Evolutionary conservation across 345 rosid genomes (phyloP), one percentile per base, ranked within the genome.

Genomic region (Rhizophora mangle): DNA sequence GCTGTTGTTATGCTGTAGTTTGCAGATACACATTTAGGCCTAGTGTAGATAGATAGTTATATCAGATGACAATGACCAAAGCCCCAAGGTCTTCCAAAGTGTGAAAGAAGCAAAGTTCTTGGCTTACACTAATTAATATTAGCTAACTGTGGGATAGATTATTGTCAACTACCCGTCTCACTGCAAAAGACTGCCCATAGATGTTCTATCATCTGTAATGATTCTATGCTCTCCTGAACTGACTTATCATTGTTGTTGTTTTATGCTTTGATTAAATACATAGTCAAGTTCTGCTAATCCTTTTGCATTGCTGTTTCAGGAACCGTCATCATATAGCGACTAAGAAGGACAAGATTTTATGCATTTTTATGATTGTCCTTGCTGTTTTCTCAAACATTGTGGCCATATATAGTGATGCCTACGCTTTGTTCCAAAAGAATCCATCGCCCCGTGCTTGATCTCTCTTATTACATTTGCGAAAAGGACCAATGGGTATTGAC

Each of bases 321-420:
- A 72, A 76, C 24, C 57, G 46, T 15, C 74, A 70, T 32, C 27
- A 26, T 5, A 15, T 66, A 52, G 74, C 79, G 53, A 37, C 79
- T 30, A 70, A 66, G 65, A 66, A 61, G 68, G 75, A 70, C 36
- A 70, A 66, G 71, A 10, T 66, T 6, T 24, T 65, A 58, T 65
- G 58, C 3, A 32, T 9, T 7, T 6, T 65, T 58, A 66, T 70
- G 74, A 65, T 70, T 53, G 54, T 76, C 32, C 71, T 76, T 59
- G 79, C 75, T 66, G 49, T 70, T 43, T 61, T 70, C 49, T 39
- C 79, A 27, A 60, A 62, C 54, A 43, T 43, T 18, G 67, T 76
- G 53, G 75, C 72, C 36, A 62, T 76, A 15, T 65, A 65, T 24
- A 65, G 71, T 54, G 70, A 75, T 64, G 68, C 71, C 22, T 65